Evolutionary conservation across 306 rosid genomes (phyloP).

Genomic region (Quercus variabilis): DNA sequence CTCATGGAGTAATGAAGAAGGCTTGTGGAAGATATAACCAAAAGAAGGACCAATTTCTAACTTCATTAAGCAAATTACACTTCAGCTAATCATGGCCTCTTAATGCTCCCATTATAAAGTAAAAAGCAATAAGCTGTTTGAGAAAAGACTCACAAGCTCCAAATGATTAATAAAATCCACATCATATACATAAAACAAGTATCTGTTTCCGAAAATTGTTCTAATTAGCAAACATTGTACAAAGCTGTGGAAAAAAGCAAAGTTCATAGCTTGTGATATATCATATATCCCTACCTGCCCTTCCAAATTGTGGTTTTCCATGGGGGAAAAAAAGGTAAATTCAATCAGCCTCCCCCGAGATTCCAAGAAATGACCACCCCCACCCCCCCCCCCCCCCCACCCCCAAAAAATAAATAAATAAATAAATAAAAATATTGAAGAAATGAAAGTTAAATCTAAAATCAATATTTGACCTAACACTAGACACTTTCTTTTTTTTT

Average conservation of each 20-base stretch:
- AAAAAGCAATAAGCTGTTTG: background rate
- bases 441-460: no score
- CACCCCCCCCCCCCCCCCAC: no score
- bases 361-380: no score
- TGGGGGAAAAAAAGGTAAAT: background rate
- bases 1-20: background rate
- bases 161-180: background rate
- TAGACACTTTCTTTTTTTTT: no score
- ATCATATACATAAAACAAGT: background rate
- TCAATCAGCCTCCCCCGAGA: background rate
- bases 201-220: background rate
- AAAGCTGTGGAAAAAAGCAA: background rate
- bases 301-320: background rate
- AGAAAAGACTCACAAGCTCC: background rate
- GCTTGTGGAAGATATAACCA: background rate
- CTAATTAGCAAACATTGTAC: background rate
- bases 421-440: no score
- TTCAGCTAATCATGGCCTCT: background rate
- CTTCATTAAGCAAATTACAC: background rate
- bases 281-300: background rate
- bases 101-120: background rate
- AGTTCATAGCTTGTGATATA: background rate
- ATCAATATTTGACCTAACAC: no score
- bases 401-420: no score
- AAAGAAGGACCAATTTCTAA: background rate